phyloP scores from a whole-genome alignment of 306 rosid species.

The Castanospermum australe region DNA sequence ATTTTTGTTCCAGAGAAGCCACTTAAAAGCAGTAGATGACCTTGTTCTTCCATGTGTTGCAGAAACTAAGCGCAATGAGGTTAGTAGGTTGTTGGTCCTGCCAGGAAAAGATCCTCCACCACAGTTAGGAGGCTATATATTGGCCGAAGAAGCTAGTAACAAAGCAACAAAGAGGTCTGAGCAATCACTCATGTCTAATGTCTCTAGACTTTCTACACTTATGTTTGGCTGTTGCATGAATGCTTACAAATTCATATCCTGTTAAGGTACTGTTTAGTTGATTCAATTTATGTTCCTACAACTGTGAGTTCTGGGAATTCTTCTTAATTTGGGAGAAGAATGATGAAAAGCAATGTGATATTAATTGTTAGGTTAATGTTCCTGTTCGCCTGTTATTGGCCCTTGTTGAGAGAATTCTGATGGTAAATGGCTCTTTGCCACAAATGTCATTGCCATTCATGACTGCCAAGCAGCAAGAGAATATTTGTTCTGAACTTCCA shows the following conservation, averaged over 20 bases:
- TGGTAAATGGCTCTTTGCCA: conserved; percentile 75
- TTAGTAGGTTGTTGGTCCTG: too few relatives aligned
- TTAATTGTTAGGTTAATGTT: conserved; percentile 57
- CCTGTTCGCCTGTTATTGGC: conserved; percentile 61
- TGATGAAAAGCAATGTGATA: neutral
- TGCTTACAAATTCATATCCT: conserved; percentile 77
- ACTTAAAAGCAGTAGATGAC: conserved; percentile 22
- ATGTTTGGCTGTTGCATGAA: conserved; percentile 64
- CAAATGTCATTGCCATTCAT: conserved; percentile 57
- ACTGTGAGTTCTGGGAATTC: neutral
- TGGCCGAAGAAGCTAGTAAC: too few relatives aligned
- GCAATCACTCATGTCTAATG: conserved; percentile 42
- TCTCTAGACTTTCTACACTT: conserved; percentile 61
- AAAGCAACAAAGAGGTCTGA: too few relatives aligned
- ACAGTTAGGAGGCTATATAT: too few relatives aligned
- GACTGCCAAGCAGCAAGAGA: conserved; percentile 78
- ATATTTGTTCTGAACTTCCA: conserved; percentile 84
- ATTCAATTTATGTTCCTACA: conserved; percentile 5
- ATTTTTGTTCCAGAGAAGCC: conserved; percentile 7
- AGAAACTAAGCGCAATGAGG: conserved; percentile 17
- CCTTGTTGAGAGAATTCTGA: conserved; percentile 76
- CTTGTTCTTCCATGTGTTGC: conserved; percentile 31
- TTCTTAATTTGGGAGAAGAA: conserved; percentile 13
- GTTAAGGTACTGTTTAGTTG: conserved; percentile 57
- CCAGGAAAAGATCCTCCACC: too few relatives aligned